These are phyloP conservation scores for Planoprotostelium fungivorum DNA, from an alignment of 78 protist species.

Conservation along the genomic window DNA sequence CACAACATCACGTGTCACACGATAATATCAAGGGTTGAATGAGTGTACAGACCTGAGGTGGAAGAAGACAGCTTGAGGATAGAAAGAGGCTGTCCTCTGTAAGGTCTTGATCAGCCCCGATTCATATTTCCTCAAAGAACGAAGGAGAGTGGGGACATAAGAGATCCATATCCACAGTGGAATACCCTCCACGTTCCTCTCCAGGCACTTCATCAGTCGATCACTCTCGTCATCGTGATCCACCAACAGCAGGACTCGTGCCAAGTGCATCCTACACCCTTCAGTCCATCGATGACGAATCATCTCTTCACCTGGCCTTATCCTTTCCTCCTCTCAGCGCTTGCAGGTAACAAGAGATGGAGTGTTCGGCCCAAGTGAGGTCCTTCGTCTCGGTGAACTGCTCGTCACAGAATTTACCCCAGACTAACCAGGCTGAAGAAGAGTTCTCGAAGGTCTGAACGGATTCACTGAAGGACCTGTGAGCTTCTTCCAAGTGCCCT, in stretches of 20 bases:
- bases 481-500: slow-evolving; percentile 51
- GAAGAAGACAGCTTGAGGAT: background rate
- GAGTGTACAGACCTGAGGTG: background rate
- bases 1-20: too few species aligned
- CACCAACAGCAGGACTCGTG: background rate
- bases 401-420: slow-evolving; percentile 73
- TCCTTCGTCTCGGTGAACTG: slow-evolving; percentile 19
- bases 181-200: background rate
- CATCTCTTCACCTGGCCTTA: background rate
- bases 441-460: slow-evolving; percentile 44
- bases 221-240: background rate
- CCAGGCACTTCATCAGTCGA: background rate
- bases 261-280: background rate
- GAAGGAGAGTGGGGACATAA: background rate
- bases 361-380: slow-evolving; percentile 30
- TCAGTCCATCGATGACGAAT: background rate
- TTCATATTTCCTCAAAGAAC: background rate
- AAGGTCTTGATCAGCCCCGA: background rate
- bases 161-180: background rate
- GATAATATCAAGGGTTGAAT: background rate
- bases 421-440: slow-evolving; percentile 54
- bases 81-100: background rate
- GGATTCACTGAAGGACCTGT: slow-evolving; percentile 54
- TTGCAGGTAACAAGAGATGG: slow-evolving; percentile 31
- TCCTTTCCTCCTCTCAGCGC: slow-evolving; percentile 17